A percentile compares a stretch with the other conserved stretches of the same genome.
Conservation (phyloP, 2,329 filamentous ascomycete genomes). For the Aspergillus fumigatiaffinis region DNA sequence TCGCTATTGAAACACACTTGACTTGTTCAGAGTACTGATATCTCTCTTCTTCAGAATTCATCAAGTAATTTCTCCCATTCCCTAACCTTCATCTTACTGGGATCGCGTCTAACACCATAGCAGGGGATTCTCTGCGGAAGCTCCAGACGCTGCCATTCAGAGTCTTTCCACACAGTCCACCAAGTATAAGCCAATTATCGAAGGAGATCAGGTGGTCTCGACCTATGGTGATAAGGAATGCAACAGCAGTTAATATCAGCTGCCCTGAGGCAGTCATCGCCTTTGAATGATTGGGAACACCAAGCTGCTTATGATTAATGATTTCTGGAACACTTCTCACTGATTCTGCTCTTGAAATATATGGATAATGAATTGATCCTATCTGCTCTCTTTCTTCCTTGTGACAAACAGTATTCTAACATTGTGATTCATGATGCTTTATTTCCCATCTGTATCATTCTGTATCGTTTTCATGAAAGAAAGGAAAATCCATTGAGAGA, state of each 20-base stretch:
- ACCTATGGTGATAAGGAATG: slow-evolving; percentile 27
- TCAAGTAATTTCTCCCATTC: slow-evolving; percentile 34
- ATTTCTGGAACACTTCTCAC: background rate
- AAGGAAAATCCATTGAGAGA: background rate
- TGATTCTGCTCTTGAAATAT: background rate
- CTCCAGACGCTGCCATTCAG: slow-evolving; percentile 65
- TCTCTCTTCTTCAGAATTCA: slow-evolving; percentile 28
- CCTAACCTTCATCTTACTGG: background rate
- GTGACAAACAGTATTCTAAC: background rate
- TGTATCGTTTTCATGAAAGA: background rate
- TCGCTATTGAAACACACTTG: slow-evolving; percentile 6
- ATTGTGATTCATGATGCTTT: background rate
- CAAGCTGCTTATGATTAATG: background rate
- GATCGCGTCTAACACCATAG: slow-evolving; percentile 2
- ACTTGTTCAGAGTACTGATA: background rate
- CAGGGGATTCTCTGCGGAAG: slow-evolving; percentile 75
- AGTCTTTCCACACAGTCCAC: slow-evolving; percentile 61
- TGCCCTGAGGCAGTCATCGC: background rate
- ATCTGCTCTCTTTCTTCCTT: background rate
- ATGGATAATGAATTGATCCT: background rate
- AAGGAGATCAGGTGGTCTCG: slow-evolving; percentile 70
- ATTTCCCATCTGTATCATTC: background rate
- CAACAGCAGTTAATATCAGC: background rate
- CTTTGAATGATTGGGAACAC: background rate
- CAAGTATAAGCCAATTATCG: slow-evolving; percentile 62